Base-by-base conservation (phyloP, 1,284 basidiomycete species). In the Pseudozyma hubeiensis region DNA sequence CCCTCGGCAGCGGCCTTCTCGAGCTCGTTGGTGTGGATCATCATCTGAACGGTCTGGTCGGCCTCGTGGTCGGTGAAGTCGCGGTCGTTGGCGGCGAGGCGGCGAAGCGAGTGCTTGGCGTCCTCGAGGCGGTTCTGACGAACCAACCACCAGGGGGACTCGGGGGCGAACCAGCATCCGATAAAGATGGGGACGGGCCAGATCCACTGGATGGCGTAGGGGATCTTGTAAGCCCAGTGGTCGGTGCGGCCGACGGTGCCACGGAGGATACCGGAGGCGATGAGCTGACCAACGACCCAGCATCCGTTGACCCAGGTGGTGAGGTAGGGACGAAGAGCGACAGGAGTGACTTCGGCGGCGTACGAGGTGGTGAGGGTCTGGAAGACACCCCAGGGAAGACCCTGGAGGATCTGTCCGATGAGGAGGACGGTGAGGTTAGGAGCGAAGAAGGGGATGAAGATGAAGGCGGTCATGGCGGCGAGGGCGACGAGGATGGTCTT, bases 241-340 rank as follows among this genome's bases (percentile, higher is more conserved):
- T 78, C 67, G 24, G 75, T 58, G 45, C 82, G 68, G 53, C 61
- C 50, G 33, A 83, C 68, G 17, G 81, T 76, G 16, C 82, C 86
- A 29, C 80, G 80, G 13, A 87, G 83, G 30, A 87, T 85, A 51
- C 86, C 87, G 0, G 86, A 85, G n/a, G 84, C 84, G 48, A 88
- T 62, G 44, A 83, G 53, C 53, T 82, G 80, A 7, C 83, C 83
- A n/a, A 84, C 65, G 33, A 80, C 87, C 87, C 87, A 87, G 79
- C 86, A 87, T 63, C 86, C 83, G 80, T 86, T 86, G 62, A 87
- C 85, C 77, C 85, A 87, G 47, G 86, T 85, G 33, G 87, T 87
- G 14, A 88, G 80, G 77, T 86, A 86, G 17, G 82, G 84, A 35
- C 87, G 86, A 1, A 88, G 81, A 11, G 82, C 81, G 44, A 86